A percentile compares a stretch with the other conserved stretches of the same genome.
phyloP scores from a whole-genome alignment of 2,329 filamentous ascomycete genomes.

The Dothistroma septosporum region DNA sequence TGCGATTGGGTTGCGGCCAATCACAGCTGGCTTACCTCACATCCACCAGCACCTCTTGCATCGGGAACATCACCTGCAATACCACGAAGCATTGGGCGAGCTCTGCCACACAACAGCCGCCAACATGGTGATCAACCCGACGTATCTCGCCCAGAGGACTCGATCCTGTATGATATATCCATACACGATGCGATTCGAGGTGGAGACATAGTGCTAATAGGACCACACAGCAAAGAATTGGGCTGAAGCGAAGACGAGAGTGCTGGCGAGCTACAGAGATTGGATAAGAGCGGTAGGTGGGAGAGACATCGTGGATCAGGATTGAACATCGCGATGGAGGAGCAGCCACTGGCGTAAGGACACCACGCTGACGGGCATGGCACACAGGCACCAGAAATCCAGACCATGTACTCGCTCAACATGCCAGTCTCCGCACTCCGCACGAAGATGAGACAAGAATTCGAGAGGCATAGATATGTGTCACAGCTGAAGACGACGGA shows the following conservation, averaged over 20 bases:
- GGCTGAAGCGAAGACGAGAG: conserved; percentile 81
- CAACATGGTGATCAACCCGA: conserved; percentile 71
- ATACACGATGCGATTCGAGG: neutral
- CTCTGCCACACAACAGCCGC: conserved; percentile 1
- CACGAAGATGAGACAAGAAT: conserved; percentile 93
- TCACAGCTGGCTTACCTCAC: neutral
- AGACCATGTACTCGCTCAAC: conserved; percentile 92
- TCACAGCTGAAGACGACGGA: conserved; percentile 85
- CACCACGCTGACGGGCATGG: neutral
- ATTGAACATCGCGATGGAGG: neutral
- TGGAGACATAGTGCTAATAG: conserved; percentile 16
- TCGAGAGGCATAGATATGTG: conserved; percentile 91
- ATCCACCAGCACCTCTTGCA: neutral
- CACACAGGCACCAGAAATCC: conserved; percentile 84
- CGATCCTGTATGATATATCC: conserved; percentile 44
- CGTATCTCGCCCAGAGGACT: conserved; percentile 68
- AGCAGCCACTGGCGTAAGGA: neutral
- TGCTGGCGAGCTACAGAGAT: conserved; percentile 84
- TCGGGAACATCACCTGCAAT: neutral
- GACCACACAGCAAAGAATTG: conserved; percentile 70
- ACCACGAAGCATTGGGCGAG: neutral
- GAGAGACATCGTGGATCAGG: neutral
- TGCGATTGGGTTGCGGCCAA: neutral
- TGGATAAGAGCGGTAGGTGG: conserved; percentile 88
- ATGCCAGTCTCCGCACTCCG: conserved; percentile 82